Evolutionary conservation across 225 moss, liverwort and hornwort species (phyloP).

Genomic region (Marchantia polymorpha): DNA sequence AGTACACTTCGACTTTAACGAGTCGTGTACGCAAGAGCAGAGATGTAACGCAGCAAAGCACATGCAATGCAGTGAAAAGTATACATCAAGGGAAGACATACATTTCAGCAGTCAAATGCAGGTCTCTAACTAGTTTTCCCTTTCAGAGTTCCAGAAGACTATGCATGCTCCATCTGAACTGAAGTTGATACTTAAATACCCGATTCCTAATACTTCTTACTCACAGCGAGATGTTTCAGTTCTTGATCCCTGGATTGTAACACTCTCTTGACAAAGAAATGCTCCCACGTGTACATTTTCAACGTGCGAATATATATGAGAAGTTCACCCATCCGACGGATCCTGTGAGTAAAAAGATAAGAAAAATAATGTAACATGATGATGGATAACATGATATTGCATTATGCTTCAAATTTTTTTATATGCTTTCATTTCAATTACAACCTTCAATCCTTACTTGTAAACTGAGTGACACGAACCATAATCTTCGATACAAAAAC

Average conservation of each 20-base stretch:
- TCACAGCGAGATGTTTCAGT: conserved; percentile 76
- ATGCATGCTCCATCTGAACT: neutral
- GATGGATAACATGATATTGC: neutral
- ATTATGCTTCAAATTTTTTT: no score
- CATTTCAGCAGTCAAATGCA: neutral
- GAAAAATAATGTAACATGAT: neutral
- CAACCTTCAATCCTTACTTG: no score
- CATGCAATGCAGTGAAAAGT: neutral
- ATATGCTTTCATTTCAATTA: no score
- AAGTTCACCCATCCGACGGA: conserved; percentile 83
- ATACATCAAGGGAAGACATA: no score
- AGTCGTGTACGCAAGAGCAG: neutral
- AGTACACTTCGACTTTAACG: neutral
- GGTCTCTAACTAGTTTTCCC: neutral
- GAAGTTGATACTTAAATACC: neutral
- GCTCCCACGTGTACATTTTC: conserved; percentile 97
- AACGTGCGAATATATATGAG: conserved; percentile 77
- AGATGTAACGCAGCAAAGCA: neutral
- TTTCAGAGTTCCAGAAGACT: neutral
- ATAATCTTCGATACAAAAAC: no score
- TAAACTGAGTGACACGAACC: no score
- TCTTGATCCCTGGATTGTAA: conserved; percentile 78
- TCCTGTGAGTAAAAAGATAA: conserved; percentile 39
- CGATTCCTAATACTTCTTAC: conserved; percentile 10
- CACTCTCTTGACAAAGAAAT: conserved; percentile 61